Base-by-base conservation (phyloP, 148 eudicot genomes). In the Dysphania ambrosioides region DNA sequence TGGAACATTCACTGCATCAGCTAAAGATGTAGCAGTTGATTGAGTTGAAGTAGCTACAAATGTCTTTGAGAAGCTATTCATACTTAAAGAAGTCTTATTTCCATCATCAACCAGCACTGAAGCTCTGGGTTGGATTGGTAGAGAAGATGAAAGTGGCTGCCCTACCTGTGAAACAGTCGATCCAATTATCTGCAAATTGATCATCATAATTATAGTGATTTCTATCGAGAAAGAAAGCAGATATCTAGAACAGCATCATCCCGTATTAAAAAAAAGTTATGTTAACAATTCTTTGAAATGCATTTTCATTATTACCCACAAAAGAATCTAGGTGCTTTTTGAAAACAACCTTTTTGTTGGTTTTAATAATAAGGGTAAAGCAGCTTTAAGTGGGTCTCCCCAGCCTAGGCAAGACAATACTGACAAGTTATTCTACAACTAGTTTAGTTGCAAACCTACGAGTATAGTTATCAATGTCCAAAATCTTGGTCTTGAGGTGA, bases 31-130 rank as follows among this genome's bases (percentile, higher is more conserved):
- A 35, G 38, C 74, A 67, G 86, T 70, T 78, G 86, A 76, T 76
- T 88, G 90, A 63, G 75, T 80, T 1, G 85, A 60, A 67, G 85
- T 59, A 71, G 90, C 69, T 47, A 78, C 42, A 65, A 76, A 75
- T 68, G 90, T 91, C 83, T 88, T 92, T 42, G 82, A 32, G 77
- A 77, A 81, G 75, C 74, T 86, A 70, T 84, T 86, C 44, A 75
- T 57, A 63, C 78, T 79, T n/a, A 78, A 66, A 68, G 91, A 78
- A 68, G 83, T 73, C 81, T 81, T 88, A 61, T 61, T 83, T 77
- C 82, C 88, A 73, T 90, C 96, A 73, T 92, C 97, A 44, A 75
- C 58, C 53, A 78, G 68, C 57, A 76, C 75, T 42, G 80, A 75
- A 26, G 76, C 83, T 66, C 91, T 84, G 36, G 84, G 81, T 41